Evolutionary conservation across 169 alveolate species (phyloP).

Genomic region (Ichthyophthirius multifiliis): DNA sequence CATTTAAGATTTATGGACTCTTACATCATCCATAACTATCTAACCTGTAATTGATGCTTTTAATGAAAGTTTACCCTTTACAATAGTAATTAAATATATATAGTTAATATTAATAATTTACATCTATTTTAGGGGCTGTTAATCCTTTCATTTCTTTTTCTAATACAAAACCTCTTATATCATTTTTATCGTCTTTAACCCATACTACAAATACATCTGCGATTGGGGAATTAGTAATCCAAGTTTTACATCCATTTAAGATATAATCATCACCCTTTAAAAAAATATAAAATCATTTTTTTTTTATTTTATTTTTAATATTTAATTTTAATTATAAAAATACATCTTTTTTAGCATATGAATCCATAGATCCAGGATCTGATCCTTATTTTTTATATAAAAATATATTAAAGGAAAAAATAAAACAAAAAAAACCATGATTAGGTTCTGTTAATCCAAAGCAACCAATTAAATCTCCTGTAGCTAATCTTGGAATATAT

Average conservation of each 20-base stretch:
- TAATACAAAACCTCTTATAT: constrained; percentile 77
- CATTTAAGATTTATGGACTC: constrained; percentile 66
- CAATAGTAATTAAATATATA: not conserved
- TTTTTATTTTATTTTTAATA: not conserved
- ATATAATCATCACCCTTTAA: constrained; percentile 71
- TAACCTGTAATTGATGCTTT: constrained; percentile 84
- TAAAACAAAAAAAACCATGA: constrained; percentile 46
- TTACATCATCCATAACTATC: constrained; percentile 85
- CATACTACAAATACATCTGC: constrained; percentile 82
- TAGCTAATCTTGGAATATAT: constrained; percentile 74
- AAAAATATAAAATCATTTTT: no score
- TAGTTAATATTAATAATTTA: not conserved
- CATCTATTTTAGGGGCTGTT: constrained; percentile 68
- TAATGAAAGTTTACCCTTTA: constrained; percentile 71
- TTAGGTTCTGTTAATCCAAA: constrained; percentile 87
- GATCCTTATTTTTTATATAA: constrained; percentile 36
- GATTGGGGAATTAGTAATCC: constrained; percentile 86
- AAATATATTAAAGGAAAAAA: not conserved
- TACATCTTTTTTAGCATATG: constrained; percentile 55
- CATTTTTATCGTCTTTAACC: constrained; percentile 69
- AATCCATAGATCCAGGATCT: constrained; percentile 83
- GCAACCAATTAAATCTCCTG: constrained; percentile 81
- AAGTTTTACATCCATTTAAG: constrained; percentile 78
- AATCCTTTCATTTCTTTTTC: constrained; percentile 79
- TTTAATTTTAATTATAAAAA: not conserved